Percentiles rank a stretch among this genome's conserved stretches.
These are phyloP conservation scores for Sanghuangporus weigelae DNA, from an alignment of 1,284 basidiomycete genomes.

Conservation along the genomic window DNA sequence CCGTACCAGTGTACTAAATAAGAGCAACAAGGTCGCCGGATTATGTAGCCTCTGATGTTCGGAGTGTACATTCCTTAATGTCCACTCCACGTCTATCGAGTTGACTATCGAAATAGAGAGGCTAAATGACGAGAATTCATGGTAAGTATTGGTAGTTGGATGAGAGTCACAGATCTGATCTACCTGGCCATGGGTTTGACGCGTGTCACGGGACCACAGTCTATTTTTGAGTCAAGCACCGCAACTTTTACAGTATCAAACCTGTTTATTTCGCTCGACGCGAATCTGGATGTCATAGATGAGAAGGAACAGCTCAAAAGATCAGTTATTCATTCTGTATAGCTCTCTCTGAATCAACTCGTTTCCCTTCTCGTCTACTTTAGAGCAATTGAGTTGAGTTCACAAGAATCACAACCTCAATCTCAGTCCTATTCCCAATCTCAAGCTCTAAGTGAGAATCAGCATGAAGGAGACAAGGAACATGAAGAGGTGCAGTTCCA, in stretches of 20 bases:
- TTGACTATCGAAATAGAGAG: too few species aligned
- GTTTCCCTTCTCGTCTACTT: not conserved
- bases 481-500: slow-evolving; percentile 36
- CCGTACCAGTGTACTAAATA: too few species aligned
- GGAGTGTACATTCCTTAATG: too few species aligned
- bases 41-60: too few species aligned
- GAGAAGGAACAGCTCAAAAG: slow-evolving; percentile 16
- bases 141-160: too few species aligned
- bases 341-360: not conserved
- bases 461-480: slow-evolving; percentile 29
- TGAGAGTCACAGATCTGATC: too few species aligned
- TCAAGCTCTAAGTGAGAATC: slow-evolving; percentile 19
- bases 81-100: too few species aligned
- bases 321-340: not conserved
- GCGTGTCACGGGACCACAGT: not conserved
- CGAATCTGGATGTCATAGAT: not conserved
- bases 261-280: not conserved
- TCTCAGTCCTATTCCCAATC: slow-evolving; percentile 17
- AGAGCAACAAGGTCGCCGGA: too few species aligned
- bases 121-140: too few species aligned
- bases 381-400: slow-evolving; percentile 45
- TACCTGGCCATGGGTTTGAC: not conserved
- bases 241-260: not conserved
- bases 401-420: slow-evolving; percentile 22
- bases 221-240: not conserved